Evolutionary conservation across 2,329 filamentous ascomycete genomes (phyloP).

Genomic region (Colletotrichum brevisporum): DNA sequence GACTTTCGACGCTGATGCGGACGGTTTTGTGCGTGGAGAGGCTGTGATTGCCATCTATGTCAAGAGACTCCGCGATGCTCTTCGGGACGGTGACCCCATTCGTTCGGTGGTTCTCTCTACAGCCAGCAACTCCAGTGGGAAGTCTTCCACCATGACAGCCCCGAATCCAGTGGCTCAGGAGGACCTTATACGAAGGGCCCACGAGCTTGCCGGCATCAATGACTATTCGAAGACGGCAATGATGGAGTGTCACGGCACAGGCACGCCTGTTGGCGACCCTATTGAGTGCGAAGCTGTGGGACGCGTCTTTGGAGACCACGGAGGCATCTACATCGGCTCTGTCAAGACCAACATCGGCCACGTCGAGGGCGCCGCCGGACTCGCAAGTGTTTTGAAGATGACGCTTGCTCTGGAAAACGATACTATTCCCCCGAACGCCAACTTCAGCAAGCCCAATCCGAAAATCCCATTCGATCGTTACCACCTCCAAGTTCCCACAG

Average conservation of each 20-base stretch:
- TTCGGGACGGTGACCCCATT: slow-evolving; percentile 55
- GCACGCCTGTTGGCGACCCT: slow-evolving; percentile 59
- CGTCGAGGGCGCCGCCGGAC: slow-evolving; percentile 51
- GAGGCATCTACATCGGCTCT: slow-evolving; percentile 47
- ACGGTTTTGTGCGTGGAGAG: slow-evolving; percentile 60
- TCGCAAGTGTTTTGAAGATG: slow-evolving; percentile 50
- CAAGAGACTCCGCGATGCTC: slow-evolving; percentile 56
- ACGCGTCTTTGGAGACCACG: slow-evolving; percentile 47
- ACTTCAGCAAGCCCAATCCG: slow-evolving; percentile 37
- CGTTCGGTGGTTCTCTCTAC: slow-evolving; percentile 49
- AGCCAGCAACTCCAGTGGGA: slow-evolving; percentile 53
- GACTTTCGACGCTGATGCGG: slow-evolving; percentile 55
- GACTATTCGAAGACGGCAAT: slow-evolving; percentile 45
- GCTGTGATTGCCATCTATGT: slow-evolving; percentile 55
- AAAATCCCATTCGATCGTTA: slow-evolving; percentile 33
- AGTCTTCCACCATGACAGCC: slow-evolving; percentile 51
- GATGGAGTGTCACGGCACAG: slow-evolving; percentile 61
- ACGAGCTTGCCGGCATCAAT: slow-evolving; percentile 41
- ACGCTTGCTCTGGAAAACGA: slow-evolving; percentile 44
- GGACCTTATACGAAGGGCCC: slow-evolving; percentile 46
- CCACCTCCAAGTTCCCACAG: slow-evolving; percentile 45
- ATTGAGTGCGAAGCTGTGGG: slow-evolving; percentile 55
- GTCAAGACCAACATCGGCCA: slow-evolving; percentile 56
- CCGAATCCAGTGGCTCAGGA: slow-evolving; percentile 50
- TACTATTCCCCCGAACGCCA: slow-evolving; percentile 36